Evolutionary conservation across 2,329 filamentous ascomycete species (phyloP), one percentile per base, ranked within the genome.

Genomic region (Phyllosticta citrichinensis): DNA sequence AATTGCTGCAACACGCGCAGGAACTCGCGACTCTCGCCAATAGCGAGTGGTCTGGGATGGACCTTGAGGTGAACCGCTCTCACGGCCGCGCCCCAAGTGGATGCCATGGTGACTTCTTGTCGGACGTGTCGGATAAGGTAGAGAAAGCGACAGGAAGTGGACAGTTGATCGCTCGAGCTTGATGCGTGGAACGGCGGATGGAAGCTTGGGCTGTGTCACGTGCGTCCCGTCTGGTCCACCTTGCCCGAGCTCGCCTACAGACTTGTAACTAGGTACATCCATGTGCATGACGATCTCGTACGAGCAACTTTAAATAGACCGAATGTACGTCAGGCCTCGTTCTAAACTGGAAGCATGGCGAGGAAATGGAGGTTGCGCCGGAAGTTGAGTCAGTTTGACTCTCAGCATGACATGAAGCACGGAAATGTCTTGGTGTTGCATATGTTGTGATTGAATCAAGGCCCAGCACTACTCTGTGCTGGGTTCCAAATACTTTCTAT

Each of bases 1-100:
- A 79, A 81, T 58, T 74, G 71, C 63, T 78, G 75, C 59, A 81
- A 68, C 58, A 81, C 68, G 47, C 75, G 74, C 52, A 79, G 68
- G 51, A 82, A 74, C 65, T 80, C 75, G 54, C 79, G 74, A 60
- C 77, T 79, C 61, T 81, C 79, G n/a, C 72, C 73, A 25, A 81
- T 66, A 64, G 76, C 77, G 24, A 76, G 70, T 0, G 77, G 77
- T 0, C 77, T 75, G 3, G 79, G 79, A 19, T 73, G 68, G 59
- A 81, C 76, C 60, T 73, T 72, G 60, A 81, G 62, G 63, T 80
- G 77, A 8, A 81, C 70, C 10, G 75, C 76, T 56, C 77, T 75
- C 55, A 67, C 67, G n/a, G 73, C 60, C 24, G 51, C 55, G 52
- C 55, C 25, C 51, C 59, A 33, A 51, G 56, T 12, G 47, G 19